Conservation (phyloP, 306 rosid genomes). For the Casuarina glauca region DNA sequence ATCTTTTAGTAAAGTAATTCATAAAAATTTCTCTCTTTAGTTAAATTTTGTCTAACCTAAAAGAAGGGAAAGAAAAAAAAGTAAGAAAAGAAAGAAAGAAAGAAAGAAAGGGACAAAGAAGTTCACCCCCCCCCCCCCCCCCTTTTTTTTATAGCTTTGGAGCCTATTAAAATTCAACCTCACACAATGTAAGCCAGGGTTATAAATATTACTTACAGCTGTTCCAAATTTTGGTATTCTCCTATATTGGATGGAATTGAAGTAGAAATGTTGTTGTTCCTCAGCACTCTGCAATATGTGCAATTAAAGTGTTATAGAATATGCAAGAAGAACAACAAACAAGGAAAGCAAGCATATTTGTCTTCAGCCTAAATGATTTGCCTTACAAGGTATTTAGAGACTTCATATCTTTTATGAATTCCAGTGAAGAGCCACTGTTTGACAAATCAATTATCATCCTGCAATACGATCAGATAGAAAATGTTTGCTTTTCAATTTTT, state of each 20-base stretch:
- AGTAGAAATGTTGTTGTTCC: constrained; percentile 44
- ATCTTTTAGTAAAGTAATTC: not conserved
- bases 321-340: constrained; percentile 8
- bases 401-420: too few species aligned
- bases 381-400: constrained; percentile 50
- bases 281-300: constrained; percentile 59
- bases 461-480: constrained; percentile 21
- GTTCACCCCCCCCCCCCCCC: not conserved
- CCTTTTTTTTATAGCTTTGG: not conserved
- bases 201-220: not conserved
- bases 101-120: too few species aligned
- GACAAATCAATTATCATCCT: constrained; percentile 65
- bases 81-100: not conserved
- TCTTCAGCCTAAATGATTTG: constrained; percentile 1
- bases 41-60: not conserved
- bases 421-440: constrained; percentile 43
- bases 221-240: too few species aligned
- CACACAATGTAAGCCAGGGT: not conserved
- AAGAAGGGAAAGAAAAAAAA: not conserved
- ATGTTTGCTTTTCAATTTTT: constrained; percentile 26
- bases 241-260: too few species aligned
- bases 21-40: not conserved
- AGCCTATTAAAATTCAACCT: not conserved
- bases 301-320: constrained; percentile 15
- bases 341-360: not conserved